phyloP scores from a whole-genome alignment of 1,284 basidiomycete genomes.

The Ganoderma boninense region DNA sequence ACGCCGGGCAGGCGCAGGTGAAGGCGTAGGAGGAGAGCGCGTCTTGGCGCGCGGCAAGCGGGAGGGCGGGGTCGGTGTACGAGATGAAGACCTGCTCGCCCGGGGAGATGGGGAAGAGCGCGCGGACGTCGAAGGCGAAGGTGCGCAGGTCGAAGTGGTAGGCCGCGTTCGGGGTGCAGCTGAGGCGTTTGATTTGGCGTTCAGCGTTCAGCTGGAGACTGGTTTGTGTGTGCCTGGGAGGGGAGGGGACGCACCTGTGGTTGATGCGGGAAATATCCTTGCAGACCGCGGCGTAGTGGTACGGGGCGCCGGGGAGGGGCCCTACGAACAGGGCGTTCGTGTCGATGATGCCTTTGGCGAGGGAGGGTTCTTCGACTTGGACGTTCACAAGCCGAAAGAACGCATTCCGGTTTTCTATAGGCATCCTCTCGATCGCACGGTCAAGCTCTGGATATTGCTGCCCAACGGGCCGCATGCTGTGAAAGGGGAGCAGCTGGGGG shows the following conservation, averaged over 20 bases:
- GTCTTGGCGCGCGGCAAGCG: constrained; percentile 21
- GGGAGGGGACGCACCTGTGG: constrained; percentile 28
- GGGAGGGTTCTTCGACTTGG: constrained; percentile 12
- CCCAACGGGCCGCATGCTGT: not conserved
- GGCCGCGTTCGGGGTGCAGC: constrained; percentile 34
- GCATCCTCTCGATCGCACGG: constrained; percentile 3
- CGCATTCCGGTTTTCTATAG: not conserved
- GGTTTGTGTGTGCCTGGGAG: not conserved
- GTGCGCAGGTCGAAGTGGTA: constrained; percentile 25
- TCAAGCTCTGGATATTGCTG: constrained; percentile 23
- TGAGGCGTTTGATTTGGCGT: too few relatives aligned
- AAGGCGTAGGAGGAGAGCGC: constrained; percentile 29
- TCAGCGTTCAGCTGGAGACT: not conserved
- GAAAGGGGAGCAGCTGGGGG: constrained; percentile 21
- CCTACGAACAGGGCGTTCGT: constrained; percentile 33
- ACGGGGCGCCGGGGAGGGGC: constrained; percentile 14
- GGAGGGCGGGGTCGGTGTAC: constrained; percentile 27
- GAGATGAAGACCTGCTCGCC: constrained; percentile 30
- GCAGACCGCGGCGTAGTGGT: constrained; percentile 28
- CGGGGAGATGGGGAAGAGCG: constrained; percentile 24
- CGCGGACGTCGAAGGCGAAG: constrained; percentile 31
- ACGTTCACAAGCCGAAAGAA: constrained; percentile 27
- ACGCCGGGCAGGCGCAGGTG: constrained; percentile 30
- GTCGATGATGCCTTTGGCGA: constrained; percentile 27
- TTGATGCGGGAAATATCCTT: constrained; percentile 32